Percentiles rank a stretch among this genome's conserved stretches.
Evolutionary conservation across 1,284 basidiomycete species (phyloP).

Genomic region (Coniferiporia sulphurascens): DNA sequence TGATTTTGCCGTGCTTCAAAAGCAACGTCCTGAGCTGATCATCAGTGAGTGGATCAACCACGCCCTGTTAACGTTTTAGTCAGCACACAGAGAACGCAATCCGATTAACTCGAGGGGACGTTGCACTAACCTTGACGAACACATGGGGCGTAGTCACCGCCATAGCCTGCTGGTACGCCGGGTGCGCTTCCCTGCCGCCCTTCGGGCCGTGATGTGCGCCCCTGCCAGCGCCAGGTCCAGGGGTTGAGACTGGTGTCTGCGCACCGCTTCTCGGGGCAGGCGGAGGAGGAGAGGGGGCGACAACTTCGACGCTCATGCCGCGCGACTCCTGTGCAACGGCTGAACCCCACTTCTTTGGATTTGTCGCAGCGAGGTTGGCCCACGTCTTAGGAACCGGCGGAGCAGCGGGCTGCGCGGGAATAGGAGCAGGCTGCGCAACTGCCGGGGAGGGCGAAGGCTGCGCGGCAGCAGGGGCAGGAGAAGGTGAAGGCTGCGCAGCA

Average conservation of each 20-base stretch:
- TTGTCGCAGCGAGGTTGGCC: constrained; percentile 86
- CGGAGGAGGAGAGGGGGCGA: constrained; percentile 24
- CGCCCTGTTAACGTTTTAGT: constrained; percentile 41
- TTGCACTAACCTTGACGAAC: constrained; percentile 74
- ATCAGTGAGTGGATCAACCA: constrained; percentile 70
- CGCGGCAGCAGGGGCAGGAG: constrained; percentile 30
- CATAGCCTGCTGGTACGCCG: constrained; percentile 47
- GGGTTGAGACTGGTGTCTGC: constrained; percentile 43
- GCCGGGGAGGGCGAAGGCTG: constrained; percentile 22
- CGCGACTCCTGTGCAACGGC: constrained; percentile 70
- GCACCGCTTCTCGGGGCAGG: constrained; percentile 41
- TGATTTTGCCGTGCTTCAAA: constrained; percentile 64
- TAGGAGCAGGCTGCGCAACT: constrained; percentile 24
- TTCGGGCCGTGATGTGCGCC: not conserved
- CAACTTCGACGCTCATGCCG: constrained; percentile 58
- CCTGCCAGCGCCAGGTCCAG: constrained; percentile 20
- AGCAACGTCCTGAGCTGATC: constrained; percentile 56
- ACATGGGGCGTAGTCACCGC: constrained; percentile 67
- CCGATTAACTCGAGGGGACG: not conserved
- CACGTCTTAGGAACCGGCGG: constrained; percentile 74
- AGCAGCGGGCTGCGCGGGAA: constrained; percentile 39
- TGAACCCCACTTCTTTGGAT: constrained; percentile 74
- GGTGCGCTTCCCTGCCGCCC: not conserved
- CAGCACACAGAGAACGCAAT: constrained; percentile 9
- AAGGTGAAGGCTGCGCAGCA: constrained; percentile 27